Evolutionary conservation across 495 filamentous ascomycete genomes (phyloP).

Genomic region (Xanthoparmelia taractica): DNA sequence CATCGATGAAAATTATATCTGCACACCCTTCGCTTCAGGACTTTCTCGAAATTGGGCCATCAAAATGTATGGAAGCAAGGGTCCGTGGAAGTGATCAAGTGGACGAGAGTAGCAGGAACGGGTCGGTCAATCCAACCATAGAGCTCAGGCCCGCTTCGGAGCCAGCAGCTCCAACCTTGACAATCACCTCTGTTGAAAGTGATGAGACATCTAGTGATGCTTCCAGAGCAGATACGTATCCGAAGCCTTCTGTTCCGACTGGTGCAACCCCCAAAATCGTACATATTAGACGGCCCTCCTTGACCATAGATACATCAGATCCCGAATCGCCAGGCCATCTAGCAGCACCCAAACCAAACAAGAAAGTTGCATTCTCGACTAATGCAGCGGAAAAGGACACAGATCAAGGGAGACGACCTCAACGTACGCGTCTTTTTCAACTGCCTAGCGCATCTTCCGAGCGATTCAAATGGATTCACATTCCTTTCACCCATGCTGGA

Average conservation of each 20-base stretch:
- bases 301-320: neutral
- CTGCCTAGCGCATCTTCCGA: constrained; percentile 37
- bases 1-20: constrained; percentile 19
- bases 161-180: constrained; percentile 13
- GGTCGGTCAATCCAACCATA: constrained; percentile 1
- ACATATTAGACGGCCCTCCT: constrained; percentile 24
- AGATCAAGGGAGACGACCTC: constrained; percentile 27
- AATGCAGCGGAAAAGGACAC: constrained; percentile 29
- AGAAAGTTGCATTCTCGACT: constrained; percentile 7
- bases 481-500: constrained; percentile 57
- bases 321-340: neutral
- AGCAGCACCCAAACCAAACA: constrained; percentile 1
- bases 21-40: constrained; percentile 17
- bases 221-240: constrained; percentile 3
- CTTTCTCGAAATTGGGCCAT: constrained; percentile 21
- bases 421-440: constrained; percentile 34
- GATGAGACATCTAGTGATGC: constrained; percentile 7
- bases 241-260: constrained; percentile 6
- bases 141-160: constrained; percentile 2
- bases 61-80: constrained; percentile 16
- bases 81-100: constrained; percentile 12
- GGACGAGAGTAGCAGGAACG: constrained; percentile 7
- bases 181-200: constrained; percentile 4
- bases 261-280: constrained; percentile 1
- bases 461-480: constrained; percentile 58